Base-by-base conservation (phyloP, 2,329 filamentous ascomycete species). In the Aspergillus proliferans region DNA sequence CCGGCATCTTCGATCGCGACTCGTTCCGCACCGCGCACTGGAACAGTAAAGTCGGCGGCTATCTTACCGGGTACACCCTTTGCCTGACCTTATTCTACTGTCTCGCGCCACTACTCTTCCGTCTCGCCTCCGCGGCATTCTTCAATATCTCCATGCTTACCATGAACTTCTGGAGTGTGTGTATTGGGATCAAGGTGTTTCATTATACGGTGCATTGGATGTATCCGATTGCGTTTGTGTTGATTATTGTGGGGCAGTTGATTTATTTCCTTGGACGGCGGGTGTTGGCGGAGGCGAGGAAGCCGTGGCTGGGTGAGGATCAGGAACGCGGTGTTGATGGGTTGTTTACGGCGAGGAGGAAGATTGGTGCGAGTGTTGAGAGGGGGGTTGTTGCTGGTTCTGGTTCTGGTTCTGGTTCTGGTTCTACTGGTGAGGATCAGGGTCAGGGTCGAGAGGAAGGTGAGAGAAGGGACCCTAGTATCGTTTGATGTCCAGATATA, bases 81-180 rank as follows among this genome's bases (percentile, higher is more conserved):
- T 84, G 85, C 51, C 78, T 98, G 19, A 76, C 80, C 47, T 72
- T 93, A 51, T 98, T 98, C 73, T 98, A 98, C 76, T 84, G 84
- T 6, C 76, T 93, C 3, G 90, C 87, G 0, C 93, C 93, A 0
- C 73, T 97, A 47, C 79, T 98, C 54, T 85, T 97, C 71, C 88
- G 93, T 56, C 86, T 97, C 74, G 87, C 87, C 24, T 87, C 83
- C 14, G 93, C 93, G 2, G 92, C 91, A 18, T 96, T 98, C 73
- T 94, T 96, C 76, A 95, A 98, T 71, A 95, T 97, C 62, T 92
- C 87, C 6, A 76, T 98, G 56, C 77, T 98, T 52, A 97, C 93
- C 2, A 88, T 85, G 60, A 96, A 95, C 72, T 97, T 97, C 74
- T 98, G 93, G 93, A 91, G 90, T 56, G 86, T 95, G 53, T 86